These are phyloP conservation scores for Bisporella sp. DNA, from an alignment of 2,329 filamentous ascomycete species.

Conservation along the genomic window DNA sequence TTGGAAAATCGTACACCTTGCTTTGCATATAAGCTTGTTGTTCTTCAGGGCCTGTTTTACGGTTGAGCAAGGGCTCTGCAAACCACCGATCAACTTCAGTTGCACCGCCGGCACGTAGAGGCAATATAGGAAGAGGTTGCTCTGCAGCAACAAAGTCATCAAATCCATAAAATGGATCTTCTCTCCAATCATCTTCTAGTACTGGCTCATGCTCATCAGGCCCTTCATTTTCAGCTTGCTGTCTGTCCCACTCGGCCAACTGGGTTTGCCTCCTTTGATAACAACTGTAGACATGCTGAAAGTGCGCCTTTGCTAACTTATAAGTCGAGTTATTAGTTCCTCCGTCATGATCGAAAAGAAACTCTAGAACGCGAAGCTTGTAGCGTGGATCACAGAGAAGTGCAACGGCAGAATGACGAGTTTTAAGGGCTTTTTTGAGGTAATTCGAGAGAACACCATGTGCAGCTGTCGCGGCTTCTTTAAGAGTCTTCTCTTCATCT, in stretches of 20 bases:
- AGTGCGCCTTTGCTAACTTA: not conserved
- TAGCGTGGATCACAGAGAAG: not conserved
- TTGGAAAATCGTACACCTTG: not conserved
- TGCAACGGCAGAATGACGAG: not conserved
- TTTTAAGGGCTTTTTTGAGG: not conserved
- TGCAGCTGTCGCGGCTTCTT: not conserved
- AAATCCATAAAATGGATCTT: not conserved
- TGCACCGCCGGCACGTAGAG: not conserved
- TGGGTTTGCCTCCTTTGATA: not conserved
- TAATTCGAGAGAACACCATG: not conserved
- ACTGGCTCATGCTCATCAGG: not conserved
- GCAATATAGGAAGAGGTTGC: not conserved
- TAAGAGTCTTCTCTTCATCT: not conserved
- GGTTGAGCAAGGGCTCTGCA: not conserved
- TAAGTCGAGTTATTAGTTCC: not conserved
- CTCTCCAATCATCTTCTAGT: not conserved
- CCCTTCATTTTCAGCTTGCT: not conserved
- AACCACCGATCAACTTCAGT: not conserved
- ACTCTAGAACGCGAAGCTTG: not conserved
- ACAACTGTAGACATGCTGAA: not conserved
- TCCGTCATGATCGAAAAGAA: not conserved
- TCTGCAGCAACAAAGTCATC: not conserved
- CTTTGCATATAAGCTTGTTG: not conserved
- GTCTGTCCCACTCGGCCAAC: not conserved
- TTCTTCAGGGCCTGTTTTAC: not conserved